Evolutionary conservation across 352 stramenopile species (phyloP).

Genomic region (Globisporangium sylvaticum): DNA sequence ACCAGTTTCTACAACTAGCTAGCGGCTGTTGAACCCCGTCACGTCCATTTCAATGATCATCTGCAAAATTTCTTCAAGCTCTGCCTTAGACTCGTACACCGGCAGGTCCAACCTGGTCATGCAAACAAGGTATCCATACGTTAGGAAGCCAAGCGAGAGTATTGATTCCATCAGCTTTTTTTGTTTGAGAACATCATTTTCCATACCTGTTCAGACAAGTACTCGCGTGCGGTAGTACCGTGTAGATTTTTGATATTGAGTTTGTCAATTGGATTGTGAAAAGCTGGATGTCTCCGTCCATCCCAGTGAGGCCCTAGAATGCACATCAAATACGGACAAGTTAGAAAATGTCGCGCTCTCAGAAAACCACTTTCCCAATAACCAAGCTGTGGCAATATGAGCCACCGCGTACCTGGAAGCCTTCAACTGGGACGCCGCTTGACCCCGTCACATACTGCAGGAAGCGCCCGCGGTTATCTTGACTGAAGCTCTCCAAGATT

Average conservation of each 20-base stretch:
- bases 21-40: constrained; percentile 75
- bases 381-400: neutral
- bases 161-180: neutral
- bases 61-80: constrained; percentile 91
- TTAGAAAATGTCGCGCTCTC: neutral
- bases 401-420: constrained; percentile 47
- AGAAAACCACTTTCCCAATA: neutral
- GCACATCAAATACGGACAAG: neutral
- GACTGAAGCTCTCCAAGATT: constrained; percentile 51
- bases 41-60: constrained; percentile 81
- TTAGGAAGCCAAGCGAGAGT: neutral
- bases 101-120: constrained; percentile 67
- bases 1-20: constrained; percentile 24
- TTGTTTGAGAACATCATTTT: neutral
- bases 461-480: constrained; percentile 58
- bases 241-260: constrained; percentile 38
- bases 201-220: constrained; percentile 79
- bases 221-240: constrained; percentile 64
- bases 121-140: neutral
- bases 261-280: constrained; percentile 75
- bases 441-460: constrained; percentile 86
- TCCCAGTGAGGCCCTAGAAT: constrained; percentile 55
- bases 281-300: constrained; percentile 63
- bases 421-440: constrained; percentile 73
- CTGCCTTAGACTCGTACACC: constrained; percentile 76